phyloP scores from a whole-genome alignment of 78 protist genomes.

The Cyanophora paradoxa region DNA sequence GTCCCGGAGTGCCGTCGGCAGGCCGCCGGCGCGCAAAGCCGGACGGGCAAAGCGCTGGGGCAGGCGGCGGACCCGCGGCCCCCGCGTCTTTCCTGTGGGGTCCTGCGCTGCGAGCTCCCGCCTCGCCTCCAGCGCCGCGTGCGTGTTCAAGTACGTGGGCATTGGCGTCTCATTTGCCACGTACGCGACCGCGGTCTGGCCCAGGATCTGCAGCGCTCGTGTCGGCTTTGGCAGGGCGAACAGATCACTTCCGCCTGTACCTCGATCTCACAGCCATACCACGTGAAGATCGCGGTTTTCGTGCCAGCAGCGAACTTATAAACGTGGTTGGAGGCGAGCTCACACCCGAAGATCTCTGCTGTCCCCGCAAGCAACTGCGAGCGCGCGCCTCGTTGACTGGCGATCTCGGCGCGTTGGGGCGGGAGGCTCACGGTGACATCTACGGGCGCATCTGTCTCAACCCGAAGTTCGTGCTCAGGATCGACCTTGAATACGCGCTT shows the following conservation, averaged over 20 bases:
- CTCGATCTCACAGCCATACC: slow-evolving; percentile 40
- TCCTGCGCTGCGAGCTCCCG: slow-evolving; percentile 17
- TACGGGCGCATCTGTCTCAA: too few relatives aligned
- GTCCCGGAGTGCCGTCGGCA: too few relatives aligned
- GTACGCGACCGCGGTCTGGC: too few relatives aligned
- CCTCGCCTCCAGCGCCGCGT: slow-evolving; percentile 29
- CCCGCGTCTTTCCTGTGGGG: not conserved
- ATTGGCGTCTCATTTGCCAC: slow-evolving; percentile 65
- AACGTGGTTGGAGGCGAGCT: slow-evolving; percentile 13
- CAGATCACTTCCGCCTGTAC: too few relatives aligned
- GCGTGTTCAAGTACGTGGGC: slow-evolving; percentile 33
- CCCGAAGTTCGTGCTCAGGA: too few relatives aligned
- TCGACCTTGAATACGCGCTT: too few relatives aligned
- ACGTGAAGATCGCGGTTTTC: slow-evolving; percentile 55
- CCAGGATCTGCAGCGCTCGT: too few relatives aligned
- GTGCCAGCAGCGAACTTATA: slow-evolving; percentile 26
- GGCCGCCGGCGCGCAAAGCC: too few relatives aligned
- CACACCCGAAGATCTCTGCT: slow-evolving; percentile 71
- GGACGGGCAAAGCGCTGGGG: too few relatives aligned
- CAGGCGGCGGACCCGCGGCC: slow-evolving; percentile 16
- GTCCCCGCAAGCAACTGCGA: slow-evolving; percentile 29
- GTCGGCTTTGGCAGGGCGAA: not conserved
- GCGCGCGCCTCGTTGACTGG: too few relatives aligned
- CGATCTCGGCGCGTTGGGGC: too few relatives aligned
- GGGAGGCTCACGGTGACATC: too few relatives aligned